Base-by-base conservation (phyloP, 169 alveolate species). In the Cryptosporidium bovis region DNA sequence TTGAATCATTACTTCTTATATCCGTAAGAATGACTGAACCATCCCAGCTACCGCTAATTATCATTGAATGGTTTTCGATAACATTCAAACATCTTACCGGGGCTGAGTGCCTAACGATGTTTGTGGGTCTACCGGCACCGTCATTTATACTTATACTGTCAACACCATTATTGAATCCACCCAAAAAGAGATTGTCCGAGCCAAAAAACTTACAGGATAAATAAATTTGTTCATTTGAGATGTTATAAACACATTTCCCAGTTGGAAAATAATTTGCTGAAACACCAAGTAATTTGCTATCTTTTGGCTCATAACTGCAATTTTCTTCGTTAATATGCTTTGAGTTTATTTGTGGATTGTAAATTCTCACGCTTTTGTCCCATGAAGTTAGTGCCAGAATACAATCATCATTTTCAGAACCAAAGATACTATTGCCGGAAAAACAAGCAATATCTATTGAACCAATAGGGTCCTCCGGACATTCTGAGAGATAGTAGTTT, bases 11-110 rank as follows among this genome's bases (percentile, higher is more conserved):
- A 24, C 16, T 29, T 46, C 69, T 29, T 27, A 77, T 31, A 24
- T 66, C 53, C 18, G 69, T 58, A n/a, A 77, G 31, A 16, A 18
- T 20, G 16, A 77, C 71, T 20, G 40, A 53, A 36, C 87, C 87
- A 40, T 77, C 71, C 87, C 87, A 77, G 29, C 69, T 60, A 13
- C 87, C 87, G 64, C 87, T 77, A 18, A 53, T 60, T 0, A 77
- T 33, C n/a, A 77, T 77, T 34, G 87, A 77, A 36, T 51, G 50
- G 20, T 60, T 60, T 60, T 77, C 71, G 62, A 77, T 12, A 15
- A 77, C 15, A 24, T 46, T 46, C 12, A 77, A 40, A 62, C 87
- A 77, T 24, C 71, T 77, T 15, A 77, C 71, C 15, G 87, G 87
- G 20, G 87, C 87, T 10, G 51, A 62, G 29, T 77, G 87, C 4